phyloP scores from a whole-genome alignment of 164 flowering plant genomes.

The Chimonanthus praecox region DNA sequence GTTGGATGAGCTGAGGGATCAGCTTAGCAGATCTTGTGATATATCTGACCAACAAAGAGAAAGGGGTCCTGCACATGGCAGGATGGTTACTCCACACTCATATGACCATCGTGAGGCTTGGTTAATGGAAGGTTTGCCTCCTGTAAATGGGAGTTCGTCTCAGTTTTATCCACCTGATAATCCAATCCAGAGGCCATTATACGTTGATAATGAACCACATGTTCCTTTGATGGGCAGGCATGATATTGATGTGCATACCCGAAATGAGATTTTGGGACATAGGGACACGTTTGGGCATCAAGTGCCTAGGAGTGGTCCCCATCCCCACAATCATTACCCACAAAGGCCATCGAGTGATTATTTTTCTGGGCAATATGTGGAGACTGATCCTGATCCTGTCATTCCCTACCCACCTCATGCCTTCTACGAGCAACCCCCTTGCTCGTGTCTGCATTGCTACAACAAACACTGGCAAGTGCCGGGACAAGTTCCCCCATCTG shows the following conservation, averaged over 20 bases:
- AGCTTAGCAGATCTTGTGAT: constrained; percentile 49
- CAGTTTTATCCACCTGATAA: constrained; percentile 28
- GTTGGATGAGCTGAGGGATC: constrained; percentile 70
- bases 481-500: constrained; percentile 28
- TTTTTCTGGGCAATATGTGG: constrained; percentile 33
- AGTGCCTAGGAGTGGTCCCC: constrained; percentile 25
- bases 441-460: constrained; percentile 56
- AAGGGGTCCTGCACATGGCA: constrained; percentile 31
- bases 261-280: constrained; percentile 37
- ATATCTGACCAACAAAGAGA: constrained; percentile 40
- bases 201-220: constrained; percentile 25
- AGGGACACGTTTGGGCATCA: constrained; percentile 35
- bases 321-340: constrained; percentile 19
- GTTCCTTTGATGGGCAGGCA: constrained; percentile 24
- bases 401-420: constrained; percentile 33
- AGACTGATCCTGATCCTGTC: constrained; percentile 13
- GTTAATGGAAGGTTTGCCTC: constrained; percentile 27
- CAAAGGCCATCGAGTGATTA: constrained; percentile 14
- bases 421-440: constrained; percentile 46
- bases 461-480: constrained; percentile 36
- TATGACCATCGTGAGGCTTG: constrained; percentile 28
- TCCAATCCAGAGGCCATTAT: constrained; percentile 24
- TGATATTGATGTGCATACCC: constrained; percentile 25
- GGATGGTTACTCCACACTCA: constrained; percentile 31
- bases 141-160: constrained; percentile 20